Conservation (phyloP, 805 yeast species). For the Starmera quercuum region DNA sequence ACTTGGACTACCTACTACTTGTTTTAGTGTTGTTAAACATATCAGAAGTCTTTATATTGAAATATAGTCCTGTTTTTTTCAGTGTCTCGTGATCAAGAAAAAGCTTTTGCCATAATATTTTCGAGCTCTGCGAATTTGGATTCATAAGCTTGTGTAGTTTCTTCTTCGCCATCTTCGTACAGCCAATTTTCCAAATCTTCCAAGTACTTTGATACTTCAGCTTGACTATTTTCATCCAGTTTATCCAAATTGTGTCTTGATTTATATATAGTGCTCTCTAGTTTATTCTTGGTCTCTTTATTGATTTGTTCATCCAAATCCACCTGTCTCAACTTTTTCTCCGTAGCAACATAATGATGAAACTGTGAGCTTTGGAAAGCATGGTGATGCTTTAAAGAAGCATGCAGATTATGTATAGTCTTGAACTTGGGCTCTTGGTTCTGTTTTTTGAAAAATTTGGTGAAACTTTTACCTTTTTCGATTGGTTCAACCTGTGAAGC, state of each 20-base stretch:
- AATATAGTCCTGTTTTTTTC: not conserved
- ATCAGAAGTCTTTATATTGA: too few species aligned
- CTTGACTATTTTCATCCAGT: slow-evolving; percentile 59
- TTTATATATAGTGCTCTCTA: slow-evolving; percentile 81
- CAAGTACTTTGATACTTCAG: slow-evolving; percentile 64
- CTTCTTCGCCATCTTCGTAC: slow-evolving; percentile 78
- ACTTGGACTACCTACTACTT: too few species aligned
- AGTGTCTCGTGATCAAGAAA: not conserved
- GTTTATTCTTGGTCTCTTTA: slow-evolving; percentile 79
- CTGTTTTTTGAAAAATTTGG: not conserved
- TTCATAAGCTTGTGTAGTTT: slow-evolving; percentile 74
- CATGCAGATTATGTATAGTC: not conserved
- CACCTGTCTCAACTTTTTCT: slow-evolving; percentile 57
- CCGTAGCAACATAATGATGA: slow-evolving; percentile 45
- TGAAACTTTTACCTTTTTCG: not conserved
- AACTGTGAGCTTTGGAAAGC: not conserved
- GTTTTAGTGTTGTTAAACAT: too few species aligned
- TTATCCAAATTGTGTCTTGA: slow-evolving; percentile 75
- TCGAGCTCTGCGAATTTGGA: slow-evolving; percentile 77
- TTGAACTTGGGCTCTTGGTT: not conserved
- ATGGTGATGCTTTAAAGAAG: not conserved
- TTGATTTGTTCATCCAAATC: slow-evolving; percentile 83
- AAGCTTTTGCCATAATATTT: not conserved
- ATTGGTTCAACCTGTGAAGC: not conserved
- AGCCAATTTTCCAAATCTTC: slow-evolving; percentile 78